Percentiles rank a stretch among this genome's conserved stretches.
These are phyloP conservation scores for Mercurialis annua DNA, from an alignment of 345 rosid genomes.

Conservation along the genomic window DNA sequence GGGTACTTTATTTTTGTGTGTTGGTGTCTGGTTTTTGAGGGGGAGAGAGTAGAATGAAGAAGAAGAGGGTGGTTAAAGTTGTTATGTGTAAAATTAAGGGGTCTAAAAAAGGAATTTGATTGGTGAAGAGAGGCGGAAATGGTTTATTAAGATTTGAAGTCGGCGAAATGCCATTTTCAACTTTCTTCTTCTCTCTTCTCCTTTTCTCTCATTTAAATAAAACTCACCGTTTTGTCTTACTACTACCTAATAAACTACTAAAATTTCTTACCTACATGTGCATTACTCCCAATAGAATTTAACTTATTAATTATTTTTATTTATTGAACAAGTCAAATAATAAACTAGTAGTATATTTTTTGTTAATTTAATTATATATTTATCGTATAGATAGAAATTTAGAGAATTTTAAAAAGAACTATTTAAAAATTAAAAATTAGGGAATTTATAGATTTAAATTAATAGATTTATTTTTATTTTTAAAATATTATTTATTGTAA, in stretches of 20 bases:
- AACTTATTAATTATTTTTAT: too few species aligned
- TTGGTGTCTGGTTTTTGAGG: conserved; percentile 17
- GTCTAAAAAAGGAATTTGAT: not conserved
- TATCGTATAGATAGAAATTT: too few species aligned
- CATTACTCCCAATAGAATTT: too few species aligned
- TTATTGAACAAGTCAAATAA: too few species aligned
- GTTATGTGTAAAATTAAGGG: not conserved
- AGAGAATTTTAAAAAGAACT: too few species aligned
- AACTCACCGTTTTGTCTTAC: conserved; percentile 42
- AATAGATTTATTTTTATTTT: too few species aligned
- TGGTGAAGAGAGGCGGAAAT: not conserved
- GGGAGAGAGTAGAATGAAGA: not conserved
- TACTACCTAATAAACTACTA: not conserved
- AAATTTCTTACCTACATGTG: too few species aligned
- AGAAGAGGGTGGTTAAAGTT: not conserved
- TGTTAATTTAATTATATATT: too few species aligned
- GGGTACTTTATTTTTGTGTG: conserved; percentile 4
- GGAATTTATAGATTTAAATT: too few species aligned
- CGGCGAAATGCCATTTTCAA: conserved; percentile 46
- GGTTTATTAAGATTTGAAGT: conserved; percentile 19
- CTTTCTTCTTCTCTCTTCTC: conserved; percentile 23
- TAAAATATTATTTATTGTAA: too few species aligned
- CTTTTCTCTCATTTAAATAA: conserved; percentile 6
- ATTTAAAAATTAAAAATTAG: too few species aligned
- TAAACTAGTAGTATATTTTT: too few species aligned